Conservation (phyloP, 2,329 filamentous ascomycete genomes). For the Zasmidium cellare region DNA sequence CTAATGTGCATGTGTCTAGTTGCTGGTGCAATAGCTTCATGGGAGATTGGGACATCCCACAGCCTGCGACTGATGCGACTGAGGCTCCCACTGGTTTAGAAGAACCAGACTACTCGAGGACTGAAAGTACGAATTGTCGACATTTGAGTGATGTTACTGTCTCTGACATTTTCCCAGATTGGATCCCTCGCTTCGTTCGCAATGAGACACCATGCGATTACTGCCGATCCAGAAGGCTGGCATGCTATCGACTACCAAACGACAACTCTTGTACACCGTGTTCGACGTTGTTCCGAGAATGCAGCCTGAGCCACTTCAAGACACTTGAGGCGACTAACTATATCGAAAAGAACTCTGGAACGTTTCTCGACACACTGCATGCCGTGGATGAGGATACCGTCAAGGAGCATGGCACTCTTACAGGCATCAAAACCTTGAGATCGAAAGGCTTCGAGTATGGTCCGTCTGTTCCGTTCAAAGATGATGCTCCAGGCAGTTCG, state of each 20-base stretch:
- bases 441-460: slow-evolving; percentile 23
- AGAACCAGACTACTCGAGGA: slow-evolving; percentile 35
- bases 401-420: slow-evolving; percentile 35
- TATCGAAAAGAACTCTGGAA: slow-evolving; percentile 27
- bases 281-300: slow-evolving; percentile 49
- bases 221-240: slow-evolving; percentile 47
- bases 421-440: slow-evolving; percentile 33
- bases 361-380: slow-evolving; percentile 49
- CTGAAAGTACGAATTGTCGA: not conserved
- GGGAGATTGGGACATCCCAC: slow-evolving; percentile 19
- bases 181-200: slow-evolving; percentile 49
- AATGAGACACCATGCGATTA: slow-evolving; percentile 49
- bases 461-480: slow-evolving; percentile 20
- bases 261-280: slow-evolving; percentile 48
- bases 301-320: slow-evolving; percentile 44
- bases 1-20: slow-evolving; percentile 4
- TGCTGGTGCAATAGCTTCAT: slow-evolving; percentile 21
- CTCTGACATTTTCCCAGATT: slow-evolving; percentile 27
- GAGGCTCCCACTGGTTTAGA: slow-evolving; percentile 11
- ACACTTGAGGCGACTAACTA: slow-evolving; percentile 30
- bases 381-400: slow-evolving; percentile 44
- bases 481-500: slow-evolving; percentile 36
- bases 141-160: not conserved
- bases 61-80: not conserved
- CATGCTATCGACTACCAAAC: slow-evolving; percentile 46